A percentile compares a stretch with the other conserved stretches of the same genome.
phyloP scores from a whole-genome alignment of 2,329 filamentous ascomycete species.

The Curvularia verruculosa region DNA sequence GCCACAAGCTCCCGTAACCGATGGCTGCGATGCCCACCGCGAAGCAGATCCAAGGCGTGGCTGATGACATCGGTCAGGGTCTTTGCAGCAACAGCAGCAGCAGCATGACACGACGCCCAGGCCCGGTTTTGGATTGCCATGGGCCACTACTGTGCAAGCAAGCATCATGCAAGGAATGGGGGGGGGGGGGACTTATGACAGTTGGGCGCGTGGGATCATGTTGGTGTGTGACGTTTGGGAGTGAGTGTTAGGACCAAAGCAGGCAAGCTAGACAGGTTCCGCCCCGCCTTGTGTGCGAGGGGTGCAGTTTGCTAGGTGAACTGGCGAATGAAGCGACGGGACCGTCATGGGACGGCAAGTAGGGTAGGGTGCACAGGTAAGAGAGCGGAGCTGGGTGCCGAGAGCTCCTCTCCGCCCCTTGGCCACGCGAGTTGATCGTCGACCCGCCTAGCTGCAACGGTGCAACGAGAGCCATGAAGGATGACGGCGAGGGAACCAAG shows the following conservation, averaged over 20 bases:
- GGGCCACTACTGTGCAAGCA: not conserved
- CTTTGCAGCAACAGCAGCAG: not conserved
- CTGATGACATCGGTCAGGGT: constrained; percentile 9
- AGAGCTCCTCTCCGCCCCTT: constrained; percentile 24
- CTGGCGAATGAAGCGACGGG: not conserved
- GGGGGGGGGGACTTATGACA: not conserved
- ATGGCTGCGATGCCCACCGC: constrained; percentile 4
- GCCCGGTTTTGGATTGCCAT: not conserved
- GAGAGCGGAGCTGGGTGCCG: constrained; percentile 13
- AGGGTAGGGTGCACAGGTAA: not conserved
- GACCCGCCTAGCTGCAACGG: not conserved
- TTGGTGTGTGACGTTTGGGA: not conserved
- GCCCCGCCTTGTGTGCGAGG: constrained; percentile 4
- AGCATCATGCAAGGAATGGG: not conserved
- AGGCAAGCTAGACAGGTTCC: constrained; percentile 6
- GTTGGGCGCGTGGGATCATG: not conserved
- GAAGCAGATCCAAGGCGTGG: constrained; percentile 9
- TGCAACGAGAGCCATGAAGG: not conserved
- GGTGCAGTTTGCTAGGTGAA: not conserved
- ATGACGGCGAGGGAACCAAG: not conserved
- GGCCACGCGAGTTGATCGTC: constrained; percentile 6
- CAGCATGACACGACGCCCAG: not conserved
- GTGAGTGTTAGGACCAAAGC: not conserved
- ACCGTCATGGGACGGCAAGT: not conserved
- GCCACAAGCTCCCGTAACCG: not conserved